These are phyloP conservation scores for Naganishia cerealis DNA, from an alignment of 1,284 basidiomycete species.

Conservation along the genomic window DNA sequence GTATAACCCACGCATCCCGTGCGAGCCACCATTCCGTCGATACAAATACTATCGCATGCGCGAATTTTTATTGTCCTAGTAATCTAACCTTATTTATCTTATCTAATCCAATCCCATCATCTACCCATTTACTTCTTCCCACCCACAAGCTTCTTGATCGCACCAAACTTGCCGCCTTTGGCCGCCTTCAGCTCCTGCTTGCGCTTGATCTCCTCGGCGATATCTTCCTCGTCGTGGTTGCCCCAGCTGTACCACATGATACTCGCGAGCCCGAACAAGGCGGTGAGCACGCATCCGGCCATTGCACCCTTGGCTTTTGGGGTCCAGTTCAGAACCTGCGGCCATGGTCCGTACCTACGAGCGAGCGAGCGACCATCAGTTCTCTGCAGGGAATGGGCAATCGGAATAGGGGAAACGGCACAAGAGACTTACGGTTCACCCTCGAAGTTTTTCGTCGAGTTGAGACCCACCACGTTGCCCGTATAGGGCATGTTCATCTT, in stretches of 20 bases:
- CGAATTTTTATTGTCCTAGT: too few relatives aligned
- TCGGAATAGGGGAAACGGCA: slow-evolving; percentile 23
- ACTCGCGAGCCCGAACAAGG: slow-evolving; percentile 73
- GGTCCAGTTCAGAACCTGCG: slow-evolving; percentile 72
- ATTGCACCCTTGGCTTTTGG: slow-evolving; percentile 72
- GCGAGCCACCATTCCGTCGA: too few relatives aligned
- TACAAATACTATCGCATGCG: too few relatives aligned
- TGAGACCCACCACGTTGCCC: slow-evolving; percentile 64
- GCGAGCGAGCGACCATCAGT: neutral
- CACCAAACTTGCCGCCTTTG: slow-evolving; percentile 35
- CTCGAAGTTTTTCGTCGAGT: slow-evolving; percentile 50
- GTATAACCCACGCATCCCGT: too few relatives aligned
- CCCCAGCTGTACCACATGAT: slow-evolving; percentile 81
- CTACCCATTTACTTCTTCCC: too few relatives aligned
- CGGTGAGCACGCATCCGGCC: slow-evolving; percentile 78
- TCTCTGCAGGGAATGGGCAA: slow-evolving; percentile 29
- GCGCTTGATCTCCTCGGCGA: slow-evolving; percentile 67
- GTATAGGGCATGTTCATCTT: slow-evolving; percentile 62
- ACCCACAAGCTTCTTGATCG: slow-evolving; percentile 30
- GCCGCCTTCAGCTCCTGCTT: slow-evolving; percentile 60
- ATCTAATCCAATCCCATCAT: too few relatives aligned
- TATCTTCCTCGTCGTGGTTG: slow-evolving; percentile 70
- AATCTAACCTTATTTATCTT: too few relatives aligned
- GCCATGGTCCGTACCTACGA: slow-evolving; percentile 63
- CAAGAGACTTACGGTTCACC: slow-evolving; percentile 60